Evolutionary conservation across 2,329 filamentous ascomycete species (phyloP).

Genomic region (Fusarium duplospermum): DNA sequence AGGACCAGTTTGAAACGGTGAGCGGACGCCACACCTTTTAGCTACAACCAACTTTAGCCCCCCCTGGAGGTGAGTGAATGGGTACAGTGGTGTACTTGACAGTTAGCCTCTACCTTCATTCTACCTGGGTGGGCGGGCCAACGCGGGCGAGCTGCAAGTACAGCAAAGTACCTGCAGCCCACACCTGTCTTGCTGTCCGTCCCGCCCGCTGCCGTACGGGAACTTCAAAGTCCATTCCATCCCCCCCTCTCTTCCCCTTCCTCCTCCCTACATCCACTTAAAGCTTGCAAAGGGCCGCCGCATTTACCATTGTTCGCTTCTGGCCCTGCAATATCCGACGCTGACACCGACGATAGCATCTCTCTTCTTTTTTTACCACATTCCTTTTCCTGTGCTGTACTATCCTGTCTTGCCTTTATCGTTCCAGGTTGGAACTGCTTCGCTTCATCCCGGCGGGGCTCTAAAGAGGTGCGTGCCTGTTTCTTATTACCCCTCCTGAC

Average conservation of each 20-base stretch:
- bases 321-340: slow-evolving; percentile 26
- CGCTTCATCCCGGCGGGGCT: slow-evolving; percentile 2
- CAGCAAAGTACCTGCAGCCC: not conserved
- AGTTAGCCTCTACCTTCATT: not conserved
- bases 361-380: not conserved
- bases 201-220: slow-evolving; percentile 27
- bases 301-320: slow-evolving; percentile 14
- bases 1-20: slow-evolving; percentile 9
- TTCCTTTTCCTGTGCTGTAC: not conserved
- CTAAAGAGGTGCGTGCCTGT: slow-evolving; percentile 1
- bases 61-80: slow-evolving; percentile 2
- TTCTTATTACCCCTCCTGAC: slow-evolving; percentile 27
- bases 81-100: not conserved
- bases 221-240: slow-evolving; percentile 21
- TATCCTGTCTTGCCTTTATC: not conserved
- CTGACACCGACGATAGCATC: not conserved
- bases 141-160: not conserved
- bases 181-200: slow-evolving; percentile 20
- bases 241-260: slow-evolving; percentile 10
- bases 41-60: slow-evolving; percentile 6
- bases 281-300: slow-evolving; percentile 15
- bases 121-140: not conserved
- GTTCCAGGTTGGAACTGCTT: slow-evolving; percentile 10
- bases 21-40: slow-evolving; percentile 6
- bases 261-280: slow-evolving; percentile 9